Evolutionary conservation across 352 stramenopile species (phyloP).

Genomic region (Globisporangium canariense): DNA sequence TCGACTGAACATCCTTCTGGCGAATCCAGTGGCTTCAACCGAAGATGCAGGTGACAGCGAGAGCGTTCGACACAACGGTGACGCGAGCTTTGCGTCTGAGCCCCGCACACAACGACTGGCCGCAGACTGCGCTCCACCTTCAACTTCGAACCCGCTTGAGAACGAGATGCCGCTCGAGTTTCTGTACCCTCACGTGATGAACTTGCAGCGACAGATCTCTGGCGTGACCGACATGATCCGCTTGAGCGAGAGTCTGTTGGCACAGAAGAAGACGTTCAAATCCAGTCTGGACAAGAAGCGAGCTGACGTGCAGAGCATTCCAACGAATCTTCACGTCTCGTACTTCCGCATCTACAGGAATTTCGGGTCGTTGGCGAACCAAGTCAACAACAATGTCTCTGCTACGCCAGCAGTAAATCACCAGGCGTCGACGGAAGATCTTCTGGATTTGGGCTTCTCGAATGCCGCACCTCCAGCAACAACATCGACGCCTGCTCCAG

Average conservation of each 20-base stretch:
- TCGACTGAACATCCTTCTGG: conserved; percentile 63
- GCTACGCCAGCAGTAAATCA: conserved; percentile 16
- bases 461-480: conserved; percentile 13
- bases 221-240: conserved; percentile 70
- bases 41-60: conserved; percentile 14
- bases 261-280: conserved; percentile 82
- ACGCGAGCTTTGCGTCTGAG: background rate
- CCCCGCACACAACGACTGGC: conserved; percentile 33
- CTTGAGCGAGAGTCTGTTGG: conserved; percentile 53
- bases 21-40: conserved; percentile 38
- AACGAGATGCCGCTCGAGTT: conserved; percentile 67
- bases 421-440: conserved; percentile 47
- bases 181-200: conserved; percentile 67
- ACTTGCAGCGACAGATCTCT: conserved; percentile 57
- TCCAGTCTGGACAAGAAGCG: conserved; percentile 81
- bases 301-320: conserved; percentile 73
- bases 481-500: background rate
- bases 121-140: conserved; percentile 40
- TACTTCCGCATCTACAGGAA: conserved; percentile 79
- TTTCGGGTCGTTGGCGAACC: conserved; percentile 30
- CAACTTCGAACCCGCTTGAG: conserved; percentile 40
- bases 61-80: conserved; percentile 19
- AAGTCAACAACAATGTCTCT: conserved; percentile 7
- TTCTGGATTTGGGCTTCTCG: conserved; percentile 41
- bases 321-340: conserved; percentile 82